A percentile compares a stretch with the other conserved stretches of the same genome.
Conservation (phyloP, 129 eudicot genomes). For the Chrysanthemum seticuspe region DNA sequence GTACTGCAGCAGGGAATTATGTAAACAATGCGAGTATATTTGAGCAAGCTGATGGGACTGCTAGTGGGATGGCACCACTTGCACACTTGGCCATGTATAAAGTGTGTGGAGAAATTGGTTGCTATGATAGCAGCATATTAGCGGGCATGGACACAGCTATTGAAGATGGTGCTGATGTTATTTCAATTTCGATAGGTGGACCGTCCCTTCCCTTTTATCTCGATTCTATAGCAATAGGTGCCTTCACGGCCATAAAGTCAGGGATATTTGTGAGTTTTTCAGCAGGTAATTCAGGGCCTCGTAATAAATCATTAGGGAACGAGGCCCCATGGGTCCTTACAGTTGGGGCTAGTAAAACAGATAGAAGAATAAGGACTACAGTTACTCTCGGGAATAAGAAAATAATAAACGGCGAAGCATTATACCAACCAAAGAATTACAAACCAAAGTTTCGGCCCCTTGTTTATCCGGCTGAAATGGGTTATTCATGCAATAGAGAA, state of each 20-base stretch:
- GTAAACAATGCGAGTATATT: background rate
- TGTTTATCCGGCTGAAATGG: background rate
- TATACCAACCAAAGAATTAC: background rate
- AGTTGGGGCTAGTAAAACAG: background rate
- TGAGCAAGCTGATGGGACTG: background rate
- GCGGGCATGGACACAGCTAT: background rate
- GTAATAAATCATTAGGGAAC: background rate
- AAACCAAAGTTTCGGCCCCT: background rate
- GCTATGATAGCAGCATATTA: background rate
- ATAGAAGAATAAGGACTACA: no score
- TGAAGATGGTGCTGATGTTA: background rate
- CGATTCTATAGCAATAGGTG: background rate
- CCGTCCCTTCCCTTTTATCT: background rate
- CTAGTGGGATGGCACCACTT: background rate
- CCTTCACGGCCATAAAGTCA: background rate
- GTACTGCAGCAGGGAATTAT: no score
- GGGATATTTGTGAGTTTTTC: background rate
- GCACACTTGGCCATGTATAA: background rate
- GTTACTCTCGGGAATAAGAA: no score
- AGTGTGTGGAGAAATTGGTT: background rate
- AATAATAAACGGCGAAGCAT: no score
- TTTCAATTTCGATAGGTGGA: background rate
- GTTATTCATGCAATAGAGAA: background rate
- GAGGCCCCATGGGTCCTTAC: conserved; percentile 1
- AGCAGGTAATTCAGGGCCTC: background rate